phyloP scores from a whole-genome alignment of 2,329 filamentous ascomycete species.

The Penicillium crustosum region DNA sequence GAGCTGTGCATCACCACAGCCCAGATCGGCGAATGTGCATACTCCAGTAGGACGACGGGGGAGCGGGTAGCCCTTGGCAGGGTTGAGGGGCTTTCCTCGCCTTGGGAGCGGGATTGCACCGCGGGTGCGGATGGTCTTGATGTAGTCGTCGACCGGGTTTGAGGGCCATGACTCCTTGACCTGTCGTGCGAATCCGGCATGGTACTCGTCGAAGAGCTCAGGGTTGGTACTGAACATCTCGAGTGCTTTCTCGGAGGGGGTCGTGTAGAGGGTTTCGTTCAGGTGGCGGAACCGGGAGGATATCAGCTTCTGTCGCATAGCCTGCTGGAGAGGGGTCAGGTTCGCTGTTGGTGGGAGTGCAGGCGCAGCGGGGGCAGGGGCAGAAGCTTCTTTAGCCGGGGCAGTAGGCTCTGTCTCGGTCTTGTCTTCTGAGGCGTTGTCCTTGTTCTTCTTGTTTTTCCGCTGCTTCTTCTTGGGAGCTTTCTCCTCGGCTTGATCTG shows the following conservation, averaged over 20 bases:
- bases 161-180: constrained; percentile 89
- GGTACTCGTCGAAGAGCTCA: constrained; percentile 94
- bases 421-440: constrained; percentile 25
- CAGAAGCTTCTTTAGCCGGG: constrained; percentile 11
- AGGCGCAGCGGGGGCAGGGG: constrained; percentile 12
- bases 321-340: constrained; percentile 86
- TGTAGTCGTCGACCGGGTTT: constrained; percentile 90
- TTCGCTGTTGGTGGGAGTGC: constrained; percentile 53
- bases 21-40: constrained; percentile 84
- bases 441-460: constrained; percentile 37
- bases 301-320: constrained; percentile 92
- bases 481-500: constrained; percentile 32
- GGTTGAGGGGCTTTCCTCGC: constrained; percentile 40
- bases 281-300: constrained; percentile 96
- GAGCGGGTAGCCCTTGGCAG: constrained; percentile 50
- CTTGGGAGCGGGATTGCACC: constrained; percentile 53
- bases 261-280: constrained; percentile 95
- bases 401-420: constrained; percentile 16
- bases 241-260: constrained; percentile 79
- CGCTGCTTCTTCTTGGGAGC: constrained; percentile 29
- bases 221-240: constrained; percentile 79
- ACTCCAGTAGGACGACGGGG: constrained; percentile 67
- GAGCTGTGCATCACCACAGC: constrained; percentile 87
- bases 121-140: constrained; percentile 67
- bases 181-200: constrained; percentile 92